phyloP scores from a whole-genome alignment of 2,329 filamentous ascomycete genomes.

The Colletotrichum spaethianum region DNA sequence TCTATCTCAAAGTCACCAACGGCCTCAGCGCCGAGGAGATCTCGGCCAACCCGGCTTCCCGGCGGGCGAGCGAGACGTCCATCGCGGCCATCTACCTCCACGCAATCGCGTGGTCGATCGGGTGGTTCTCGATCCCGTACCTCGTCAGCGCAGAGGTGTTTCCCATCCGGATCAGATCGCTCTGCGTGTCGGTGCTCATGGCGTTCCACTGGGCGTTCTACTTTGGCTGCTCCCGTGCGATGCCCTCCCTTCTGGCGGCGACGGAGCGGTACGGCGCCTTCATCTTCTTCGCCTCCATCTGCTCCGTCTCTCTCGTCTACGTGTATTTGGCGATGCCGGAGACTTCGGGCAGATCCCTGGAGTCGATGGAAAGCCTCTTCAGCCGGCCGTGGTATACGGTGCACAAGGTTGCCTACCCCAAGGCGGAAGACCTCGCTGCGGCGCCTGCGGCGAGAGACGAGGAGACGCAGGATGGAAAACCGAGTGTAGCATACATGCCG shows the following conservation, averaged over 20 bases:
- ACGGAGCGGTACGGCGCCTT: slow-evolving; percentile 46
- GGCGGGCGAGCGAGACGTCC: slow-evolving; percentile 53
- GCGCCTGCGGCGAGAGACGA: neutral
- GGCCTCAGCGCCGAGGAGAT: slow-evolving; percentile 43
- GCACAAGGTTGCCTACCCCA: slow-evolving; percentile 48
- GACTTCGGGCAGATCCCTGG: slow-evolving; percentile 48
- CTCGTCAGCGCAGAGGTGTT: slow-evolving; percentile 62
- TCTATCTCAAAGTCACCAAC: slow-evolving; percentile 49
- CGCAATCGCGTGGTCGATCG: slow-evolving; percentile 61
- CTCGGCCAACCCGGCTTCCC: slow-evolving; percentile 39
- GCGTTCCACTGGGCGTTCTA: slow-evolving; percentile 58
- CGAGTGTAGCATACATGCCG: neutral
- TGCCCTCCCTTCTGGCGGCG: slow-evolving; percentile 51
- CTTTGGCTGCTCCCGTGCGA: slow-evolving; percentile 52
- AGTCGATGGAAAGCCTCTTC: slow-evolving; percentile 50
- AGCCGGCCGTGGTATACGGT: slow-evolving; percentile 49
- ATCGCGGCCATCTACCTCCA: slow-evolving; percentile 61
- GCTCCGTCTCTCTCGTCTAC: slow-evolving; percentile 42
- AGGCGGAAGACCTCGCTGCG: slow-evolving; percentile 42
- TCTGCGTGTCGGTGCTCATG: slow-evolving; percentile 59
- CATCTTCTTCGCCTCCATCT: slow-evolving; percentile 34
- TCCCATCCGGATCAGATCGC: slow-evolving; percentile 56
- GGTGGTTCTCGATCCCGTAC: slow-evolving; percentile 62
- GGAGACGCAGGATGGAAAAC: neutral
- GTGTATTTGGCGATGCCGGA: slow-evolving; percentile 53